These are phyloP conservation scores for Pyricularia pennisetigena DNA, from an alignment of 2,329 filamentous ascomycete species.

Conservation along the genomic window DNA sequence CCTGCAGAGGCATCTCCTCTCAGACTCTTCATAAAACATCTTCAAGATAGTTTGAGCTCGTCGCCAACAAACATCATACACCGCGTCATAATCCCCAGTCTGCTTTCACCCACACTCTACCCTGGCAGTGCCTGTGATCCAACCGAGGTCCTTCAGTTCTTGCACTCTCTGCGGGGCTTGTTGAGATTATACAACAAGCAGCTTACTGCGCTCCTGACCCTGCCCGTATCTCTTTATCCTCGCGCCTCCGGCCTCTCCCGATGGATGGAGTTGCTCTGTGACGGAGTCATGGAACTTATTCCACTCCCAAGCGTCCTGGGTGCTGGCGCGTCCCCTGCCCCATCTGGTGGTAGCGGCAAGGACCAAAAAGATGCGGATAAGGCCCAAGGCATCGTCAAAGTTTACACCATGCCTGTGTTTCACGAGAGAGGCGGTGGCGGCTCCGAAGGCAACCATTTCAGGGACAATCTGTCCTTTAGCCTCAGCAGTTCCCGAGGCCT, in stretches of 20 bases:
- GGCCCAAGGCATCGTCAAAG: slow-evolving; percentile 75
- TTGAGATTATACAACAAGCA: slow-evolving; percentile 56
- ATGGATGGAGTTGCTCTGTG: slow-evolving; percentile 77
- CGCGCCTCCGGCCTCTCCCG: slow-evolving; percentile 65
- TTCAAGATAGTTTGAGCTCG: slow-evolving; percentile 44
- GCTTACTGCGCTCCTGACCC: slow-evolving; percentile 62
- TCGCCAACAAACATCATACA: slow-evolving; percentile 57
- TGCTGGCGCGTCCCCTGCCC: slow-evolving; percentile 15
- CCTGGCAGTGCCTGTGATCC: slow-evolving; percentile 60
- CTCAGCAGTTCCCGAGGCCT: slow-evolving; percentile 73
- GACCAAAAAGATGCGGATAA: slow-evolving; percentile 51
- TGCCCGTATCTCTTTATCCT: slow-evolving; percentile 74
- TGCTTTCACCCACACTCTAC: slow-evolving; percentile 83
- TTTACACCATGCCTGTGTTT: slow-evolving; percentile 74
- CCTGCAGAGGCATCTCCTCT: slow-evolving; percentile 36
- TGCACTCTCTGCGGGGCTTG: slow-evolving; percentile 68
- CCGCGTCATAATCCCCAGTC: slow-evolving; percentile 71
- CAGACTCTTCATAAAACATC: slow-evolving; percentile 48
- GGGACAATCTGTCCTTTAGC: slow-evolving; percentile 85
- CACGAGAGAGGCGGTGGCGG: slow-evolving; percentile 83
- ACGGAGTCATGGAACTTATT: slow-evolving; percentile 67
- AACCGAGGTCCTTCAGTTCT: slow-evolving; percentile 64
- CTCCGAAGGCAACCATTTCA: slow-evolving; percentile 53
- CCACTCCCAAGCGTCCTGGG: slow-evolving; percentile 51
- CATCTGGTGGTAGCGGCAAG: slow-evolving; percentile 31